Evolutionary conservation across 1,139 yeast genomes (phyloP).

Genomic region (Protomyces gravidus): DNA sequence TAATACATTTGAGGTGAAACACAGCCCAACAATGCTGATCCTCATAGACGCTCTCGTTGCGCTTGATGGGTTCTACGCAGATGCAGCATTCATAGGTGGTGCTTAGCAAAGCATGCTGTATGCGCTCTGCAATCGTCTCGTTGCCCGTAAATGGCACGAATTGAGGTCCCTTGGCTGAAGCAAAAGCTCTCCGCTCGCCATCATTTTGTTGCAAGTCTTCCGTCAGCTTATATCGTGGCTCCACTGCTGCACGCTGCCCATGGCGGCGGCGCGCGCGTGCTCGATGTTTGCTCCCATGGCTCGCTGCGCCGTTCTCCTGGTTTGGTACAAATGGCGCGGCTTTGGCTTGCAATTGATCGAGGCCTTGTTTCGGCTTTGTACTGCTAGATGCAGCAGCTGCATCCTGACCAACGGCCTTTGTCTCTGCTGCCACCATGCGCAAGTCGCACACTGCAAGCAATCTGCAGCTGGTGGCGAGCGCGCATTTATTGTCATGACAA

Average conservation of each 20-base stretch:
- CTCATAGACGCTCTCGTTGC: slow-evolving; percentile 34
- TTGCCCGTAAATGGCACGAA: not conserved
- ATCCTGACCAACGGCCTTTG: too few relatives aligned
- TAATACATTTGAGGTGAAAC: slow-evolving; percentile 35
- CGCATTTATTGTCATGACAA: too few relatives aligned
- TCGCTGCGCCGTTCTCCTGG: too few relatives aligned
- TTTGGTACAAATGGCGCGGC: not conserved
- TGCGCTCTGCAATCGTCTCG: slow-evolving; percentile 14
- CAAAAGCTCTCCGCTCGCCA: not conserved
- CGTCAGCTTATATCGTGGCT: not conserved
- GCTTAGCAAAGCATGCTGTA: slow-evolving; percentile 15
- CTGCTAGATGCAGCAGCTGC: too few relatives aligned
- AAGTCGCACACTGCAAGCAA: too few relatives aligned
- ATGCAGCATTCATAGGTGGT: slow-evolving; percentile 35
- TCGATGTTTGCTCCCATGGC: not conserved
- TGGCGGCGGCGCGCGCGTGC: not conserved
- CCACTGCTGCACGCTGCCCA: not conserved
- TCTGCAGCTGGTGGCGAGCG: too few relatives aligned
- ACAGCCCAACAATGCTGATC: slow-evolving; percentile 35
- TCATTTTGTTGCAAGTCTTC: not conserved
- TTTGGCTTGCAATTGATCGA: not conserved
- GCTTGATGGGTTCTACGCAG: slow-evolving; percentile 34
- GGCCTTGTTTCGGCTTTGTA: not conserved
- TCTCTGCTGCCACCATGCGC: too few relatives aligned
- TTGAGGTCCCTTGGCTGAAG: not conserved